Conservation (phyloP, 345 rosid genomes). For the Passiflora organensis region DNA sequence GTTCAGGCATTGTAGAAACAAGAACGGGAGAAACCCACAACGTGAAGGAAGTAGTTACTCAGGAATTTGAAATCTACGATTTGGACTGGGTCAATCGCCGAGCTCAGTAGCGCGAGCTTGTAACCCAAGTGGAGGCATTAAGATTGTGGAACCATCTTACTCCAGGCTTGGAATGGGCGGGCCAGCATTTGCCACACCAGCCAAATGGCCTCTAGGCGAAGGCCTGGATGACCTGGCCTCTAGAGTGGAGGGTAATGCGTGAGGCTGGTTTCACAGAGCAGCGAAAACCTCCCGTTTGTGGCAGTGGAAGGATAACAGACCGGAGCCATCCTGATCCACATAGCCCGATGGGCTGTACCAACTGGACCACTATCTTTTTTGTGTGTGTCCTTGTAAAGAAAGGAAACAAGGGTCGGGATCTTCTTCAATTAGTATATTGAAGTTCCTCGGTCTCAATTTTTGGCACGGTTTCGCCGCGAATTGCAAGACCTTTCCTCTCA, state of each 20-base stretch:
- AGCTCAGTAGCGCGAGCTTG: constrained; percentile 20
- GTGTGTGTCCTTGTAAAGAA: constrained; percentile 27
- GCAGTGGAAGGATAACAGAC: constrained; percentile 39
- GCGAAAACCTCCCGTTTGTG: constrained; percentile 32
- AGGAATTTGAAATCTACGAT: too few relatives aligned
- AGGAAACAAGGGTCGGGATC: too few relatives aligned
- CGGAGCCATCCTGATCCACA: background rate
- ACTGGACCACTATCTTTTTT: background rate
- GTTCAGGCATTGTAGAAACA: too few relatives aligned
- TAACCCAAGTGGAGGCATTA: constrained; percentile 18
- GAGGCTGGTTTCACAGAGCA: constrained; percentile 51
- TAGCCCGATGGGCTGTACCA: background rate
- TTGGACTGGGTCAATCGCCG: too few relatives aligned
- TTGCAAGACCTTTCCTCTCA: too few relatives aligned
- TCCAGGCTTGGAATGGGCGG: constrained; percentile 36
- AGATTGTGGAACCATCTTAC: constrained; percentile 4
- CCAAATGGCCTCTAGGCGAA: constrained; percentile 14
- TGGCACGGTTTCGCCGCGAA: too few relatives aligned
- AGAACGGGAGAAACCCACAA: too few relatives aligned
- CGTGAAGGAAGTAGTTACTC: too few relatives aligned
- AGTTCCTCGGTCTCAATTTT: too few relatives aligned
- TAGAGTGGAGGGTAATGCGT: constrained; percentile 32
- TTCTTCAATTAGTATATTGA: too few relatives aligned
- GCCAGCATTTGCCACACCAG: too few relatives aligned
- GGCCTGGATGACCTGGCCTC: background rate